Base-by-base conservation (phyloP, 2,329 filamentous ascomycete species). In the Cladosporium sp. region DNA sequence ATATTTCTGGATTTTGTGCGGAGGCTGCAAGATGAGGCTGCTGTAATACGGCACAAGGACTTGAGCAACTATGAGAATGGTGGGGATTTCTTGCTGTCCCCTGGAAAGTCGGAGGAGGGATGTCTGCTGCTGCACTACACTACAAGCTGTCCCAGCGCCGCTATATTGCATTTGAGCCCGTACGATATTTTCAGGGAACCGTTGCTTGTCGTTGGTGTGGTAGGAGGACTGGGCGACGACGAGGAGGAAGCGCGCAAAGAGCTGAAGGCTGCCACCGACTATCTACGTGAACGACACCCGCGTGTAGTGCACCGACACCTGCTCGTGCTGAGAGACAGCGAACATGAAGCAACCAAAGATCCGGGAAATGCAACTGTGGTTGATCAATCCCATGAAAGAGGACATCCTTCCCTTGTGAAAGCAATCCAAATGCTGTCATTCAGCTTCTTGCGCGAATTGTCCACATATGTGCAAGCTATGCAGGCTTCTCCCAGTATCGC, bases 141-240 rank as follows among this genome's bases (percentile, higher is more conserved):
- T 66, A 92, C 91, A 67, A 89, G 92, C 73, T 83, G 90, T 64
- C 90, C 92, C 28, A 88, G 91, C n/a, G 85, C 88, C 35, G 92
- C 91, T 35, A 92, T 96, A 75, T 82, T 92, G 52, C 86, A 91
- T 23, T 81, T 96, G 49, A 90, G 90, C 44, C 93, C 95, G 0
- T 97, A 97, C 81, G 95, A 99, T 77, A 83, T 94, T 52, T 96
- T 92, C 77, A 87, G 93, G 72, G 92, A 96, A 76, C 90, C 92
- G 10, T 83, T 97, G 63, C 87, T 91, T 61, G 84, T 98, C 29
- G 86, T 99, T 68, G 94, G 92, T 3, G 83, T 98, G 66, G 91
- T 92, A 18, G 31, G 33, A 37, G 92, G 91, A 72, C 87, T 88
- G 69, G 81, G 88, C 37, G 58, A 55, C 7, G 80, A 86, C 31